Evolutionary conservation across 176 grass and related monocot genomes (phyloP).

Genomic region (Oryza punctata): DNA sequence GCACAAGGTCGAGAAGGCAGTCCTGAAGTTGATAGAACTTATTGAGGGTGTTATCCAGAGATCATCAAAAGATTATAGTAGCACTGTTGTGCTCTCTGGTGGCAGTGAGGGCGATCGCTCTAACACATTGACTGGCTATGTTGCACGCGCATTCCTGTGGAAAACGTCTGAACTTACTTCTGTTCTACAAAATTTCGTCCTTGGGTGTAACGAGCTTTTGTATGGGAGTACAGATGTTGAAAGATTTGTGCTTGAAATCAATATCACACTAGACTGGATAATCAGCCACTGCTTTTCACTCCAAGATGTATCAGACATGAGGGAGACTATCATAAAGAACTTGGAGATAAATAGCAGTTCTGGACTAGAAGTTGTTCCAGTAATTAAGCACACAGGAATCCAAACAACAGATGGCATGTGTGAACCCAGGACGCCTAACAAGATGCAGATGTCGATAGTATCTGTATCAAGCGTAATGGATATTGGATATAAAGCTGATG

Average conservation of each 20-base stretch:
- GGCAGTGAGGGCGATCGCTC: constrained; percentile 14
- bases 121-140: constrained; percentile 46
- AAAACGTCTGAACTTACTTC: constrained; percentile 68
- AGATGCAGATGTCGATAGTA: constrained; percentile 19
- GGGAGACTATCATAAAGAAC: constrained; percentile 71
- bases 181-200: constrained; percentile 64
- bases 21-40: constrained; percentile 77
- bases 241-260: constrained; percentile 62
- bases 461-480: constrained; percentile 22
- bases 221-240: constrained; percentile 60
- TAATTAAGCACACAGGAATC: constrained; percentile 10
- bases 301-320: constrained; percentile 94
- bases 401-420: constrained; percentile 34
- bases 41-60: constrained; percentile 79
- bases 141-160: constrained; percentile 87
- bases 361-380: constrained; percentile 53
- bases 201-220: constrained; percentile 73
- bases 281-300: constrained; percentile 88
- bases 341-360: constrained; percentile 51
- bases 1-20: constrained; percentile 46
- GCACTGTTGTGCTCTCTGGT: constrained; percentile 36
- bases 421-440: constrained; percentile 32
- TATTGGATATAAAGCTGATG: constrained; percentile 38
- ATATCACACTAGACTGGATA: constrained; percentile 69
- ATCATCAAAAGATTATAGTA: constrained; percentile 52